Base-by-base conservation (phyloP, 2,329 filamentous ascomycete species). In the Keithomyces neogunnii region DNA sequence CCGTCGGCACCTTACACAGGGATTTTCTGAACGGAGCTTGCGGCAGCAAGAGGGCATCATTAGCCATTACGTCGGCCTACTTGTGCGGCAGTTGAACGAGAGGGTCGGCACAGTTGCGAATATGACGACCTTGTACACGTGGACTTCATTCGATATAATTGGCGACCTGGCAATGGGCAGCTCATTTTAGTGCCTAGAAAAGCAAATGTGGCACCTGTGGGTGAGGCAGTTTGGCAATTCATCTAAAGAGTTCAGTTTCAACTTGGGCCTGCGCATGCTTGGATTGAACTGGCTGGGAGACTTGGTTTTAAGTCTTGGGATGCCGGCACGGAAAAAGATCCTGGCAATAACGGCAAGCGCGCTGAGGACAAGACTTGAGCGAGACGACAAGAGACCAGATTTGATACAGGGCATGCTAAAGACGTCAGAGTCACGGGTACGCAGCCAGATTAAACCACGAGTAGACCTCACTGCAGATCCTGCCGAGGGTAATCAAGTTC, bases 71-170 rank as follows among this genome's bases (percentile, higher is more conserved):
- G 54, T 65, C 19, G 53, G 65, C 26, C 48, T 60, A 6, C 53
- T 68, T n/a, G 51, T 63, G 33, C 32, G 56, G 5, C 48, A 50
- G 6, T 47, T 64, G n/a, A 40, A 52, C 38, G 53, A 59, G 11
- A 52, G 57, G 1, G 54, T 50, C 7, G 52, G 54, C 43, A 13
- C 49, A 3, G 19, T 7, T n/a, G 7, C 63, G 43, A 55, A 67
- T 45, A 47, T 65, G n/a, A 54, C 54, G 0, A 48, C 52, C 11
- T 66, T 58, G 63, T 64, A 59, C 56, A 62, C 60, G 38, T 62
- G 49, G 38, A 54, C 56, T 5, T 63, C 63, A 0, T 66, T 66
- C 38, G 64, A 66, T 39, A 49, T 66, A 4, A 62, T 66, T n/a
- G 63, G 62, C 28, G 59, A 64, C 35, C 54, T 66, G 3, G 53